These are phyloP conservation scores for Colletotrichum sp. DNA, from an alignment of 2,329 filamentous ascomycete species.

Conservation along the genomic window DNA sequence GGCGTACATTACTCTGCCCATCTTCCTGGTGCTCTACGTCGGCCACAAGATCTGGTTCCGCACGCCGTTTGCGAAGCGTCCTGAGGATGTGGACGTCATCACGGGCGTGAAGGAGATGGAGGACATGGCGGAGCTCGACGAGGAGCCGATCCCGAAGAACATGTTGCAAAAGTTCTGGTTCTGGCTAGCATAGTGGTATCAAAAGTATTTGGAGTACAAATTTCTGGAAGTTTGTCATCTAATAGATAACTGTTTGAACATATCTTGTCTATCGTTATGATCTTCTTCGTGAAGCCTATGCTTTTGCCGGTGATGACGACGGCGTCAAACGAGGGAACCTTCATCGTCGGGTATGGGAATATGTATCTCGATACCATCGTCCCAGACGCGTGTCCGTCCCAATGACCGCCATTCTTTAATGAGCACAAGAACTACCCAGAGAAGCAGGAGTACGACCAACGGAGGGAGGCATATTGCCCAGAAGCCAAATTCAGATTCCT, in stretches of 20 bases:
- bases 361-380: background rate
- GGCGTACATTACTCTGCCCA: constrained; percentile 66
- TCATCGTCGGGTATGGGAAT: background rate
- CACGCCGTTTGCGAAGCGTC: constrained; percentile 46
- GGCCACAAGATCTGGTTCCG: constrained; percentile 62
- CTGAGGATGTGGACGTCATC: constrained; percentile 58
- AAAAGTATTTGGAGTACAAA: background rate
- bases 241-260: background rate
- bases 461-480: background rate
- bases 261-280: background rate
- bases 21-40: constrained; percentile 64
- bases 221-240: background rate
- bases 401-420: background rate
- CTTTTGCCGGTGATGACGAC: background rate
- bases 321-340: background rate
- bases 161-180: constrained; percentile 58
- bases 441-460: background rate
- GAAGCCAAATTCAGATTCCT: background rate
- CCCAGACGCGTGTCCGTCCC: background rate
- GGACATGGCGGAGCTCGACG: constrained; percentile 55
- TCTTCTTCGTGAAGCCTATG: background rate
- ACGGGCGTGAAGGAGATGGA: constrained; percentile 69
- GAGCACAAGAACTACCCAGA: background rate
- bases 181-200: constrained; percentile 51
- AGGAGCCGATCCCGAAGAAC: constrained; percentile 54